A percentile compares a stretch with the other conserved stretches of the same genome.
Evolutionary conservation across 192 early-diverging fungal species (phyloP).

Genomic region (Linnemannia zychae): DNA sequence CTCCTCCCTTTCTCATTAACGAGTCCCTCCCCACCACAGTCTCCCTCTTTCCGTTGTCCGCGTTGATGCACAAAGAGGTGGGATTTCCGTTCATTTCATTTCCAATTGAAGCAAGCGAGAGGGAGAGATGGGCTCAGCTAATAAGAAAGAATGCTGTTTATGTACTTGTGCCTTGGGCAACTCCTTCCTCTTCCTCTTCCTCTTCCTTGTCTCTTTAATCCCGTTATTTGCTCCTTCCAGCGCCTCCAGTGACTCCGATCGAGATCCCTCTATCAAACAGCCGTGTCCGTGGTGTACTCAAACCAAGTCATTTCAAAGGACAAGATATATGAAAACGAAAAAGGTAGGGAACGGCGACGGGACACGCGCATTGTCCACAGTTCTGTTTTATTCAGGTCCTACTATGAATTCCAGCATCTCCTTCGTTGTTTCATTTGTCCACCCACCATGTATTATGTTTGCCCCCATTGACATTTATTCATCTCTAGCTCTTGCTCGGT

Average conservation of each 20-base stretch:
- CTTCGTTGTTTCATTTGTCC: no score
- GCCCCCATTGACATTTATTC: not conserved
- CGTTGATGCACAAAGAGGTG: not conserved
- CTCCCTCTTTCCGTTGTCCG: not conserved
- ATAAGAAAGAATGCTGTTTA: not conserved
- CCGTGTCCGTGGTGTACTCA: not conserved
- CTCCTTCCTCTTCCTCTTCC: not conserved
- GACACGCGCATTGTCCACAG: not conserved
- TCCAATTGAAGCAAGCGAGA: not conserved
- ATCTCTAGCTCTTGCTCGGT: not conserved
- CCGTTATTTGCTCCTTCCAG: not conserved
- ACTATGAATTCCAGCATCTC: no score
- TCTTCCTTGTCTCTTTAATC: not conserved
- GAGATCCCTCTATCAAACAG: not conserved
- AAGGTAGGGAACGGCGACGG: not conserved
- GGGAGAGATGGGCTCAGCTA: constrained; percentile 4
- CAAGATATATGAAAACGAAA: not conserved
- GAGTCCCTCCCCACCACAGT: not conserved
- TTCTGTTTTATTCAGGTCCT: not conserved
- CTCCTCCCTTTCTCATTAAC: not conserved
- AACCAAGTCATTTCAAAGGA: not conserved
- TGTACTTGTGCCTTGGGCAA: constrained; percentile 6
- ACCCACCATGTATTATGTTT: no score
- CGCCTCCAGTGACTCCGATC: not conserved
- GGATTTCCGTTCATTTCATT: not conserved